phyloP scores from a whole-genome alignment of 2,329 filamentous ascomycete genomes.

The Cercospora berteroae region DNA sequence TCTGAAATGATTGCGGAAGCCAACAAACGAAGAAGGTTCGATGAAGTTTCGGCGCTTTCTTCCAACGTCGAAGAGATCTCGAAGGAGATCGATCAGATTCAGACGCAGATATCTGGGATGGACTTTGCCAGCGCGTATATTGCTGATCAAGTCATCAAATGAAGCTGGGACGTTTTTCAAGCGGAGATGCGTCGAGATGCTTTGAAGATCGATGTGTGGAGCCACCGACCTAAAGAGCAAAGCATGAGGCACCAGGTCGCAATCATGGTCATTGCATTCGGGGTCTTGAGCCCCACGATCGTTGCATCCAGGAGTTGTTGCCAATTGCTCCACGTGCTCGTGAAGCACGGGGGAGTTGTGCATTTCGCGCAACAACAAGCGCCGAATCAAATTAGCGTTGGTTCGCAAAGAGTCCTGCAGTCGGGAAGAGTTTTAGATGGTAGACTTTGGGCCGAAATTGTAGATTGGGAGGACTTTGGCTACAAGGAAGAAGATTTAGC shows the following conservation, averaged over 20 bases:
- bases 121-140: conserved; percentile 40
- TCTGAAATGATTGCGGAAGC: conserved; percentile 79
- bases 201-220: neutral
- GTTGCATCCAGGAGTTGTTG: neutral
- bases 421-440: neutral
- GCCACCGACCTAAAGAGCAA: neutral
- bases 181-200: neutral
- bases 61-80: conserved; percentile 81
- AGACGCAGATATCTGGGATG: conserved; percentile 37
- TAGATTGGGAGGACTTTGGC: neutral
- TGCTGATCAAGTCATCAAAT: conserved; percentile 32
- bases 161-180: conserved; percentile 4
- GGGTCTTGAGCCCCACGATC: neutral
- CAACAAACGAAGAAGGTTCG: conserved; percentile 73
- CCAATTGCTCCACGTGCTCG: neutral
- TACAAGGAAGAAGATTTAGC: neutral
- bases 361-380: neutral
- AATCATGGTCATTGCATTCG: neutral
- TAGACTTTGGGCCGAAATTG: neutral
- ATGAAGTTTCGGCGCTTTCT: conserved; percentile 77
- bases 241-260: neutral
- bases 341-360: neutral
- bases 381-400: neutral
- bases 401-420: neutral
- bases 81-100: conserved; percentile 63